Conservation (phyloP, 1,139 yeast genomes). For the Saccharomycopsis hybrid region DNA sequence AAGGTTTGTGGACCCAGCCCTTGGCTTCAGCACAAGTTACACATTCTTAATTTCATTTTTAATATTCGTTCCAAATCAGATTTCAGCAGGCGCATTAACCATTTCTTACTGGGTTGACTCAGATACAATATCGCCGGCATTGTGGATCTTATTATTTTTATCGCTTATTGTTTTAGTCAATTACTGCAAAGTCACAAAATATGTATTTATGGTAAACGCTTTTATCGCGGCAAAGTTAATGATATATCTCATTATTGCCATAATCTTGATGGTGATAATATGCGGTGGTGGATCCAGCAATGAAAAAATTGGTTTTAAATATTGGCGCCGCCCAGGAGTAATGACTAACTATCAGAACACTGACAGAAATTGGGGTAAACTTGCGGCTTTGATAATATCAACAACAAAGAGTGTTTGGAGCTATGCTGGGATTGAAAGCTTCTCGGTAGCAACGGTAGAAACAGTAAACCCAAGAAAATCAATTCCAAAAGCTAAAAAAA, state of each 20-base stretch:
- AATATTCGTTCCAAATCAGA: slow-evolving; percentile 17
- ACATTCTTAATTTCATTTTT: slow-evolving; percentile 40
- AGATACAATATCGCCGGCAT: slow-evolving; percentile 42
- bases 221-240: slow-evolving; percentile 13
- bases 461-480: slow-evolving; percentile 45
- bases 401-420: slow-evolving; percentile 18
- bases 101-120: slow-evolving; percentile 43
- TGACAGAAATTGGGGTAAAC: neutral
- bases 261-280: slow-evolving; percentile 16
- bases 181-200: slow-evolving; percentile 18
- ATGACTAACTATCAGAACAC: slow-evolving; percentile 1
- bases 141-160: slow-evolving; percentile 47
- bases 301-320: slow-evolving; percentile 42
- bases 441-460: slow-evolving; percentile 48
- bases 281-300: slow-evolving; percentile 29
- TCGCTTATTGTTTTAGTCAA: slow-evolving; percentile 21
- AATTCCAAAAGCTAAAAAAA: slow-evolving; percentile 41
- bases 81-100: slow-evolving; percentile 17
- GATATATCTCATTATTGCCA: slow-evolving; percentile 15
- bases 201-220: slow-evolving; percentile 15
- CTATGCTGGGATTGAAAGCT: slow-evolving; percentile 21
- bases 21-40: slow-evolving; percentile 59
- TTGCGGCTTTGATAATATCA: slow-evolving; percentile 3
- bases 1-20: slow-evolving; percentile 49
- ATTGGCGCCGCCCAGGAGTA: slow-evolving; percentile 45